Evolutionary conservation across 768 basidiomycete species (phyloP), one percentile per base, ranked within the genome.

Genomic region (Macrolepiota dolichaula): DNA sequence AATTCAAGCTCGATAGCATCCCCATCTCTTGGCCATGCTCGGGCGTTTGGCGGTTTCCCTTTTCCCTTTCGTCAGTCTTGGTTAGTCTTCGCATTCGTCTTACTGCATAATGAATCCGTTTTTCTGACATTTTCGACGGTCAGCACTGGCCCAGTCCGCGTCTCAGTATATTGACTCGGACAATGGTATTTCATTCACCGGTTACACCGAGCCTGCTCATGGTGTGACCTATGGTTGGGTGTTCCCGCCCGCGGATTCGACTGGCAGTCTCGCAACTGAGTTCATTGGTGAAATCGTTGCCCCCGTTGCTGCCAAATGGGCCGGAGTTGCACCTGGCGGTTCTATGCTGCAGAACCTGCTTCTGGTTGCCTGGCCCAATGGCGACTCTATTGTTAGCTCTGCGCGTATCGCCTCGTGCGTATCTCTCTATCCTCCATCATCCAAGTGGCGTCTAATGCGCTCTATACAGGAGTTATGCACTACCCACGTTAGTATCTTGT

Each of bases 271-370:
- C 32, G 70, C 80, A 25, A 76, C 72, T n/a, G 86, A 88, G 64
- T 87, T 86, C 68, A 84, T 88, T 64, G 86, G 81, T 53, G 83
- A 85, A 69, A 81, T 87, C 50, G 79, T 85, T 25, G 81, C 84
- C 6, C 85, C 86, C 10, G 71, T 84, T 42, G 75, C 65, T 9
- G 76, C 77, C n/a, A 67, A 76, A 73, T 88, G 85, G 85, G 77
- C 78, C 19, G 86, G 86, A 54, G 69, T 81, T 35, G 73, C 82
- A 5, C 79, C 85, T 7, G 81, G 76, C 11, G 83, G 83, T 9
- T 73, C 78, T 29, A 86, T 87, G 85, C 65, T 82, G 51, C 71
- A 79, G 64, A 80, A 81, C 67, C 74, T 86, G 36, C 74, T 88
- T 27, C 69, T 88, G 46, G 81, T 86, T 36, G 85, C 85, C 6